These are phyloP conservation scores for Fusarium sp. DNA, from an alignment of 2,329 filamentous ascomycete species.

Conservation along the genomic window DNA sequence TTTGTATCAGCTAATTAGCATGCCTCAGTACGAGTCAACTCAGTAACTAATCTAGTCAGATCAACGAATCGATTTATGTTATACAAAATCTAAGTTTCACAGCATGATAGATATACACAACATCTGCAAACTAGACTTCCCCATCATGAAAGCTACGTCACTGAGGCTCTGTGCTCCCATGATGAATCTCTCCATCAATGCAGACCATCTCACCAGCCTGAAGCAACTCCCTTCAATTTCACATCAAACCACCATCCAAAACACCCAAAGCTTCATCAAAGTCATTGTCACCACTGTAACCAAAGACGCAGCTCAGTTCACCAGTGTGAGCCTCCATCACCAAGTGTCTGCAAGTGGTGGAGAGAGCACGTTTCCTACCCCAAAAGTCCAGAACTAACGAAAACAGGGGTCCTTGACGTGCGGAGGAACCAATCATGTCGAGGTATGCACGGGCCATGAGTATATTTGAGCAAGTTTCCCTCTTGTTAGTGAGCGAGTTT, in stretches of 20 bases:
- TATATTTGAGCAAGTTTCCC: constrained; percentile 57
- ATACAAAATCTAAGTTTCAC: background rate
- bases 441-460: constrained; percentile 48
- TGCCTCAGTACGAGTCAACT: background rate
- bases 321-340: constrained; percentile 17
- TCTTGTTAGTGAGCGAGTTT: constrained; percentile 33
- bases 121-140: background rate
- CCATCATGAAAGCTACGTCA: constrained; percentile 42
- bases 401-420: constrained; percentile 33
- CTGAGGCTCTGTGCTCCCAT: constrained; percentile 38
- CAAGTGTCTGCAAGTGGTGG: constrained; percentile 27
- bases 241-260: background rate
- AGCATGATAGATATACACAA: background rate
- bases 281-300: too few relatives aligned
- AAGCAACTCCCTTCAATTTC: background rate
- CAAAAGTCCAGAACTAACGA: constrained; percentile 21
- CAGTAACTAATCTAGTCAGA: background rate
- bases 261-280: background rate
- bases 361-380: constrained; percentile 36
- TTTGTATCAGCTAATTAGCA: background rate
- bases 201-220: constrained; percentile 10
- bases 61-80: background rate
- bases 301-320: background rate
- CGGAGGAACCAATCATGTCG: constrained; percentile 38
- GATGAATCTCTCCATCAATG: constrained; percentile 9